Percentiles rank a stretch among this genome's conserved stretches.
These are phyloP conservation scores for Boletellus emodensis DNA, from an alignment of 768 basidiomycete genomes.

Conservation along the genomic window DNA sequence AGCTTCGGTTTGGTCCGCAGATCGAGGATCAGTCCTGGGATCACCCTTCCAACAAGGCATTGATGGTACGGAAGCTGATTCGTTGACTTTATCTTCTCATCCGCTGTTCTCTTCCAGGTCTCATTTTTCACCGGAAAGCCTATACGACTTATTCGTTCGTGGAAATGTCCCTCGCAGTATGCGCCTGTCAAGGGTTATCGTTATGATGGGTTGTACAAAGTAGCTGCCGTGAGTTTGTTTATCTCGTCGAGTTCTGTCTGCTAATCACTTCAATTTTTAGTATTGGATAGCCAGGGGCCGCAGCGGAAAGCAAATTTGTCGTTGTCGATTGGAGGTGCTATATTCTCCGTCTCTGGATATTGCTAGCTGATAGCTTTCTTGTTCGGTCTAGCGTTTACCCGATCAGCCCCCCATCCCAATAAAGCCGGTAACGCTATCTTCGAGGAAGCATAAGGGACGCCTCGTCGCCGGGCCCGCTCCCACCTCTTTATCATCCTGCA, in stretches of 20 bases:
- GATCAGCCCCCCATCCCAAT: constrained; percentile 22
- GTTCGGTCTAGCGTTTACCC: constrained; percentile 21
- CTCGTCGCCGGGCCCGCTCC: not conserved
- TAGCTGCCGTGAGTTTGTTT: constrained; percentile 15
- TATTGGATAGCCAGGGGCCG: constrained; percentile 19
- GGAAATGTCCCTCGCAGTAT: constrained; percentile 18
- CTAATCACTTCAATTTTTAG: constrained; percentile 5
- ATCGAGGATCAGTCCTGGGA: constrained; percentile 23
- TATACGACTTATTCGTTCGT: constrained; percentile 28
- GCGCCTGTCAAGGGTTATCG: constrained; percentile 25
- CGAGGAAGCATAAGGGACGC: not conserved
- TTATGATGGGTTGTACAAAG: constrained; percentile 30
- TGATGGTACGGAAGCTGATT: constrained; percentile 14
- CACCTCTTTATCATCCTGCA: not conserved
- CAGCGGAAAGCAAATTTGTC: constrained; percentile 18
- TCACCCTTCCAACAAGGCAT: constrained; percentile 4
- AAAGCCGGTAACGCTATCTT: not conserved
- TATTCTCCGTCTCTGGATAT: not conserved
- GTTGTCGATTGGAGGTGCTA: constrained; percentile 25
- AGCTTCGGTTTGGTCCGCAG: constrained; percentile 21
- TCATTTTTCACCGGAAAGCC: constrained; percentile 19
- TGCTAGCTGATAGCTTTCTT: not conserved
- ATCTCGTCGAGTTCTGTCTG: not conserved
- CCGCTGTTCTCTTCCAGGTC: constrained; percentile 7
- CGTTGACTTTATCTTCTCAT: not conserved